Base-by-base conservation (phyloP, 352 stramenopile genomes). In the Phytophthora vignae region DNA sequence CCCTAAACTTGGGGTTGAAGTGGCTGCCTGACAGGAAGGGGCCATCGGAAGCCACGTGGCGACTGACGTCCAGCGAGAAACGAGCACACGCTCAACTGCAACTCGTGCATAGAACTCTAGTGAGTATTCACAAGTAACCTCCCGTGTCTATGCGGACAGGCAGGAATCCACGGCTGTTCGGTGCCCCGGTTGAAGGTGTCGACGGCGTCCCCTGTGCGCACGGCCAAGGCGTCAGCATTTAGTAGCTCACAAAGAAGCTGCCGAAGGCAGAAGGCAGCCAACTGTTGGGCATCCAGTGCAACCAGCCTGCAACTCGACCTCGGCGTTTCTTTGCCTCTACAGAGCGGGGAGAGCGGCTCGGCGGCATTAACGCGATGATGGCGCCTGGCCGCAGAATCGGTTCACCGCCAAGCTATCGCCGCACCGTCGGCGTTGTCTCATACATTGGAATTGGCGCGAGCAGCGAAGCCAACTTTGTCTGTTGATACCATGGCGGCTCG, bases 31-130 rank as follows among this genome's bases (percentile, higher is more conserved):
- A n/a, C n/a, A n/a, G n/a, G n/a, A n/a, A n/a, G n/a, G n/a, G n/a
- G n/a, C n/a, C n/a, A n/a, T n/a, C n/a, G n/a, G 29, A 1, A 12
- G 38, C 53, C 52, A 63, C 53, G 62, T 70, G 27, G 27, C 27
- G 56, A 29, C 11, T 42, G 36, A 42, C 11, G 36, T 21, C 5
- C 25, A 38, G n/a, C 31, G 53, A 74, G 33, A 69, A 64, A 70
- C 46, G 55, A 69, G 48, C 46, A 15, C 33, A n/a, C 50, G 19
- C 60, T 74, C 49, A 70, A 65, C 67, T 70, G 67, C 67, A 74
- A 74, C 7, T 71, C 44, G 61, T 66, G 55, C 67, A 74, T 74
- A 71, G 60, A 60, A 55, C 55, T 60, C 49, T 61, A 25, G 58
- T 65, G 60, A 73, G 60, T 50, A 71, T 71, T 66, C 67, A 71